These are phyloP conservation scores for Cystofilobasidium capitatum DNA, from an alignment of 768 basidiomycete genomes.

Conservation along the genomic window DNA sequence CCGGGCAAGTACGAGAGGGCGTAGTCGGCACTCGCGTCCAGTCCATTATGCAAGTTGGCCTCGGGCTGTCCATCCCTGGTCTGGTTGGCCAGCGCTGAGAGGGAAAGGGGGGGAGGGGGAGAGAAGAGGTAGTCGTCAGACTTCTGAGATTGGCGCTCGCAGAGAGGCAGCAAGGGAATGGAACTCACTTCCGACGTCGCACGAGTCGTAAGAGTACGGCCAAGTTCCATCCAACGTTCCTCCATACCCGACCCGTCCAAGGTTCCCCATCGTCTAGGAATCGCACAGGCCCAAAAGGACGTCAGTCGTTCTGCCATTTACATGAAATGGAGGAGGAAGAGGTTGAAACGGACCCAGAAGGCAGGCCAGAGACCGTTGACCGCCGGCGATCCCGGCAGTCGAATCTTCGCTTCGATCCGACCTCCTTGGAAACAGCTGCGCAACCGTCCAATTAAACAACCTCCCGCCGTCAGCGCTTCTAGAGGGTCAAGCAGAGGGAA, in stretches of 20 bases:
- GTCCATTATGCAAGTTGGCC: constrained; percentile 5
- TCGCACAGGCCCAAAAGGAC: not conserved
- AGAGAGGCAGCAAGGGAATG: not conserved
- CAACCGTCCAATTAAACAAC: too few relatives aligned
- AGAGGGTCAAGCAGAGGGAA: too few relatives aligned
- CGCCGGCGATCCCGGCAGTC: constrained; percentile 8
- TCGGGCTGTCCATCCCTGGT: constrained; percentile 8
- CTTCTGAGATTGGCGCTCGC: not conserved
- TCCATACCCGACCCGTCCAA: constrained; percentile 25
- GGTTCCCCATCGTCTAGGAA: constrained; percentile 29
- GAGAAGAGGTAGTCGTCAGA: not conserved
- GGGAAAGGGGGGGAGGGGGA: not conserved
- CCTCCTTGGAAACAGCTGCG: constrained; percentile 26
- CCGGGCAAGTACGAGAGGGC: constrained; percentile 32
- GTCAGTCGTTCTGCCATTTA: not conserved
- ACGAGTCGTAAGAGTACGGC: constrained; percentile 20
- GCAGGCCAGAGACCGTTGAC: constrained; percentile 25
- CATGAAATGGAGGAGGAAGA: not conserved
- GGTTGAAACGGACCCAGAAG: constrained; percentile 3
- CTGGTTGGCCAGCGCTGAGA: constrained; percentile 11
- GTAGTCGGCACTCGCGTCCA: not conserved
- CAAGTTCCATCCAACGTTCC: constrained; percentile 22
- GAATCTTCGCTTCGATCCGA: constrained; percentile 18
- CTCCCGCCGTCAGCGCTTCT: too few relatives aligned
- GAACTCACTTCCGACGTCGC: constrained; percentile 21